Base-by-base conservation (phyloP, 345 rosid genomes). In the Fremontodendron californicum region DNA sequence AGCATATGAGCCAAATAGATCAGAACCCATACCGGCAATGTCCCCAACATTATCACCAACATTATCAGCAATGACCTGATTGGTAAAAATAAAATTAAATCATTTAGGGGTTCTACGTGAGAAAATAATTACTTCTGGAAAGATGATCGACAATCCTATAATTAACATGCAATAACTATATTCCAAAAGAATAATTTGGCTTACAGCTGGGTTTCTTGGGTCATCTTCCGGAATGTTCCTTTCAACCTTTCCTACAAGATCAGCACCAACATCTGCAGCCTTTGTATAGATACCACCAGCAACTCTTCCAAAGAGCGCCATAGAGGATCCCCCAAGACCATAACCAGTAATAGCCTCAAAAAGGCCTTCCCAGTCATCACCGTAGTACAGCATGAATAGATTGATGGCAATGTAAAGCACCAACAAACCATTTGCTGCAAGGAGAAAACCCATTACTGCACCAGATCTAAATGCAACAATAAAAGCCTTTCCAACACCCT, bases 241-340 rank as follows among this genome's bases (percentile, higher is more conserved):
- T 82, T 92, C 96, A 49, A 91, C 91, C 82, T 91, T 91, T 64
- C 96, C 96, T 13, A 92, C 96, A 80, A 92, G 96, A 83, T 92
- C 96, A 21, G 94, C 96, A 88, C 96, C 94, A 51, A 91, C 96
- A 86, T 90, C 96, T 72, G 93, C 96, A 79, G 93, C 96, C 77
- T 91, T 91, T 48, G 94, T 92, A 82, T 92, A 92, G 76, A 92
- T 92, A 33, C 96, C 96, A 70, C 96, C 93, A 60, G 89, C 96
- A 78, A 92, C 96, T 87, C 94, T 88, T 29, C 94, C 93, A 78
- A 92, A 90, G 60, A 92, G 90, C 42, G 96, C 94, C 94, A 92
- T 92, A 69, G 94, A 92, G 66, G 96, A 92, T 75, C 96, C 96
- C 37, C 96, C 96, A 72, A 92, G 94, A 29, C 96, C 94, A 82